phyloP scores from a whole-genome alignment of 2,329 filamentous ascomycete species.

The Mycosphaerella arachidis region DNA sequence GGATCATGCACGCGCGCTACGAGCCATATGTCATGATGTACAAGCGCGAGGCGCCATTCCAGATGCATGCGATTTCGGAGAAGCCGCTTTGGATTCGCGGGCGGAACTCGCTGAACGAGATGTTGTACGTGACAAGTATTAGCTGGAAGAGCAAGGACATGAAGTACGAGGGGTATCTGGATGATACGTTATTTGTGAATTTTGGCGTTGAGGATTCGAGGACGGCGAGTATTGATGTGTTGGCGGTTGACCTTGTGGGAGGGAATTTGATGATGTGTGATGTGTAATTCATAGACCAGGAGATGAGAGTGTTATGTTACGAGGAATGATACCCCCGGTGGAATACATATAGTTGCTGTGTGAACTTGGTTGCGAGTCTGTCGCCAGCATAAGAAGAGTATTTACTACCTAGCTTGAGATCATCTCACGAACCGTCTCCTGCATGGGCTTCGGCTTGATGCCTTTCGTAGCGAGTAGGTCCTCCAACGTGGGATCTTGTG shows the following conservation, averaged over 20 bases:
- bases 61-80: conserved; percentile 46
- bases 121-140: conserved; percentile 56
- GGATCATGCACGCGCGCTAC: conserved; percentile 47
- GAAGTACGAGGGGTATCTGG: conserved; percentile 53
- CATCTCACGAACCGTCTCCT: conserved; percentile 42
- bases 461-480: conserved; percentile 34
- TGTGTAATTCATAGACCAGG: background rate
- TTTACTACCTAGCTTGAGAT: conserved; percentile 14
- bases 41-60: conserved; percentile 46
- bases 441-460: conserved; percentile 35
- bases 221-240: conserved; percentile 49
- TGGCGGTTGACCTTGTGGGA: conserved; percentile 47
- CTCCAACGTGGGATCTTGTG: conserved; percentile 41
- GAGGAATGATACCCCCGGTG: background rate
- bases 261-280: conserved; percentile 8
- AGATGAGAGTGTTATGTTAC: background rate
- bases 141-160: conserved; percentile 49
- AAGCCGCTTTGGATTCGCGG: conserved; percentile 56
- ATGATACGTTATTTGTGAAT: conserved; percentile 52
- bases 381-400: too few species aligned
- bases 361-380: too few species aligned
- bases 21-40: conserved; percentile 56
- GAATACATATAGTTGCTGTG: background rate
- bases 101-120: conserved; percentile 44
- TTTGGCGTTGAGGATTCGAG: conserved; percentile 55